These are phyloP conservation scores for Suhomyces ambrosiae DNA, from an alignment of 1,139 yeast species.

Conservation along the genomic window DNA sequence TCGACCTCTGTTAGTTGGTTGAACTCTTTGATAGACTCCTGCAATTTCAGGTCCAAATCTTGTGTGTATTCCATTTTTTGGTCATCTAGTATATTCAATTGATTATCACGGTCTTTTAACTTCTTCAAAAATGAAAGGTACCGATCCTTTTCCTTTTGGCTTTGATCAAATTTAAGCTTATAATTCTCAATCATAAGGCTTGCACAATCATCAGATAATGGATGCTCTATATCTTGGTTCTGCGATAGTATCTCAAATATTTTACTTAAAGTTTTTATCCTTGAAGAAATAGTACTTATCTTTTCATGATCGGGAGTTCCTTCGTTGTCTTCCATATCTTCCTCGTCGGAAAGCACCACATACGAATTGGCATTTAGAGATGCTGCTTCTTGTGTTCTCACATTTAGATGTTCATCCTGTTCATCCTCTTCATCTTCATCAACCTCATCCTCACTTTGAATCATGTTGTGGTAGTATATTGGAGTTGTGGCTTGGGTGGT, in stretches of 20 bases:
- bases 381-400: neutral
- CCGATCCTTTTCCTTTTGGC: conserved; percentile 75
- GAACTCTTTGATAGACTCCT: conserved; percentile 44
- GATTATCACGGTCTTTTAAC: conserved; percentile 43
- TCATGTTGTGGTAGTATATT: conserved; percentile 17
- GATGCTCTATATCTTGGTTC: conserved; percentile 80
- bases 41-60: conserved; percentile 38
- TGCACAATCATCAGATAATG: conserved; percentile 88
- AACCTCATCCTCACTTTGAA: conserved; percentile 20
- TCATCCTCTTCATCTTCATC: conserved; percentile 22
- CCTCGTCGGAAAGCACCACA: conserved; percentile 30
- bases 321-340: conserved; percentile 14
- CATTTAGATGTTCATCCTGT: conserved; percentile 12
- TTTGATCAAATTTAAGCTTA: conserved; percentile 70
- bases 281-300: conserved; percentile 16
- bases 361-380: conserved; percentile 31
- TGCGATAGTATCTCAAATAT: conserved; percentile 56
- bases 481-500: conserved; percentile 20
- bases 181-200: conserved; percentile 64
- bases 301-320: conserved; percentile 8
- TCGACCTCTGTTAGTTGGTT: conserved; percentile 37
- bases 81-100: conserved; percentile 17
- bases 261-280: conserved; percentile 41
- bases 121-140: conserved; percentile 74
- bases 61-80: conserved; percentile 14